These are phyloP conservation scores for Primulina eburnea DNA, from an alignment of 257 asterid genomes.

Conservation along the genomic window DNA sequence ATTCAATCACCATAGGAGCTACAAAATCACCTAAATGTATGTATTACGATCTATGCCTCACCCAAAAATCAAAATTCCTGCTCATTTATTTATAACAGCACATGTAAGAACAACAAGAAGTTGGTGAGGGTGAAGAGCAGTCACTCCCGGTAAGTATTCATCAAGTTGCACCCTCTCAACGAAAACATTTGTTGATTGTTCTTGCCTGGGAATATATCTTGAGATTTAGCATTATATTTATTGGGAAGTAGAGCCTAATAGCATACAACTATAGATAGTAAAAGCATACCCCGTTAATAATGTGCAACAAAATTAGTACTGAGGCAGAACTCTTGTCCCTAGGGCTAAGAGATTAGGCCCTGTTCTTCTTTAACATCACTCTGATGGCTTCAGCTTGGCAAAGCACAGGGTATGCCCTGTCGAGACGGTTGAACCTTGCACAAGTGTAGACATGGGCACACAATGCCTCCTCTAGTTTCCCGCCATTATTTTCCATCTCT, in stretches of 20 bases:
- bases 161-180: not conserved
- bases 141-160: no score
- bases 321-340: slow-evolving; percentile 38
- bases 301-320: not conserved
- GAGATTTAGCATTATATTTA: not conserved
- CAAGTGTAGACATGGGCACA: slow-evolving; percentile 76
- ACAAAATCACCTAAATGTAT: no score
- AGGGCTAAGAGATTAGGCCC: slow-evolving; percentile 68
- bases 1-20: no score
- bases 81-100: no score
- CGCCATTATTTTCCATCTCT: slow-evolving; percentile 80
- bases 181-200: not conserved
- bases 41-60: no score
- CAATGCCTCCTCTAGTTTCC: slow-evolving; percentile 61
- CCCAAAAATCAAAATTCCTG: no score
- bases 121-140: no score
- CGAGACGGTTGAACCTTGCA: slow-evolving; percentile 57
- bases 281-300: not conserved
- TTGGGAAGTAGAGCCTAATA: no score
- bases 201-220: not conserved
- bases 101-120: no score
- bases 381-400: slow-evolving; percentile 88
- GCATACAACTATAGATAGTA: not conserved
- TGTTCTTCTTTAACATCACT: slow-evolving; percentile 55
- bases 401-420: slow-evolving; percentile 78